Evolutionary conservation across 495 filamentous ascomycete species (phyloP), one percentile per base, ranked within the genome.

Genomic region (Aspergillus conjunctus): DNA sequence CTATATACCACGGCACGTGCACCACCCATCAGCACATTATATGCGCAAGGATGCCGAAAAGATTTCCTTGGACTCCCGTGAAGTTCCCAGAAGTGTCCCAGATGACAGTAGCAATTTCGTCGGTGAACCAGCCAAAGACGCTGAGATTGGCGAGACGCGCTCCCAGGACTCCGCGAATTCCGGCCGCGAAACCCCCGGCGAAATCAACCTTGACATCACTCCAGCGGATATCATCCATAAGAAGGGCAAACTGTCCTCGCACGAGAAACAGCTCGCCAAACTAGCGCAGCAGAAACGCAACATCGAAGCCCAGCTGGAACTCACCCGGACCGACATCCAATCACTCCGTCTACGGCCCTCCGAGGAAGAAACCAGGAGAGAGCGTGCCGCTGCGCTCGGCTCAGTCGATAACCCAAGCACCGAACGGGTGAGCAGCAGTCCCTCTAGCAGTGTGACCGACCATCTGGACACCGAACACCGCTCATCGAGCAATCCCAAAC

Each of bases 231-330:
- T 69, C 22, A 70, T 71, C 50, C 56, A 66, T 48, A 66, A 73
- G 53, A 69, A 68, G 10, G 66, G 72, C 63, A 78, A 74, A 34
- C 63, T 72, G n/a, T 72, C 76, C 0, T 79, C 79, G 43, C 79
- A 91, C 60, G 87, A 92, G 33, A 89, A 87, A 60, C 90, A 94
- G 10, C 80, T 97, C 3, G 74, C 77, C 41, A 94, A 92, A 62
- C 83, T 96, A 1, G 81, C 90, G 12, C 79, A 87, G 7, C 85
- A 87, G 58, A 88, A 88, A 60, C 80, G 80, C 41, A 87, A 88
- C 57, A 77, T 91, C 3, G 84, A 92, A 20, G 83, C 87, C 41
- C 91, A 92, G 65, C 75, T 96, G 0, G 73, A 83, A 12, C 70
- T 76, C 48, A 68, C 80, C 46, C 75, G 77, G 44, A 26, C 69